Evolutionary conservation across 345 rosid genomes (phyloP).

Genomic region (Capsella bursapastoris): DNA sequence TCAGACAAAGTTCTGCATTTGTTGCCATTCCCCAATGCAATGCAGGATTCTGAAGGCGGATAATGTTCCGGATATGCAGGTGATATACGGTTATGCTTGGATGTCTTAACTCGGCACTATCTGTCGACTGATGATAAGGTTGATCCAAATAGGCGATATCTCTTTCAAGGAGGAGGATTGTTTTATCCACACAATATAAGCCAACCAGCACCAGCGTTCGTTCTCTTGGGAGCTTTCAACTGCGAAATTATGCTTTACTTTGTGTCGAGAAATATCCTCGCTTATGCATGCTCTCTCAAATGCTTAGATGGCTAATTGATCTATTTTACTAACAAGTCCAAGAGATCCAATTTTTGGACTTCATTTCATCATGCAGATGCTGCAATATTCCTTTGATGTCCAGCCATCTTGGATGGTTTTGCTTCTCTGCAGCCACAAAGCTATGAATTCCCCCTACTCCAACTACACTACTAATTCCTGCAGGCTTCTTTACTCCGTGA

Average conservation of each 20-base stretch:
- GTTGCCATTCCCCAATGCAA: too few relatives aligned
- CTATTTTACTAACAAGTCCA: conserved; percentile 18
- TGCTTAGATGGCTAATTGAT: conserved; percentile 8
- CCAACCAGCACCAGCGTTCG: not conserved
- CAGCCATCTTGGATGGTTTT: conserved; percentile 51
- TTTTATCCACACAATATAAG: not conserved
- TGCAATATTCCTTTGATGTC: conserved; percentile 44
- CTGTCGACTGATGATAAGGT: not conserved
- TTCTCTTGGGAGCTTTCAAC: not conserved
- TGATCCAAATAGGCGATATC: not conserved
- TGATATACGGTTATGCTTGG: too few relatives aligned
- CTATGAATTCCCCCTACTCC: conserved; percentile 51
- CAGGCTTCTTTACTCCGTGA: conserved; percentile 55
- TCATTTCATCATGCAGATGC: conserved; percentile 46
- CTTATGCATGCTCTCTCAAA: not conserved
- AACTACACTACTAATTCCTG: conserved; percentile 54
- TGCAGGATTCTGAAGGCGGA: too few relatives aligned
- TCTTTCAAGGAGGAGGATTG: not conserved
- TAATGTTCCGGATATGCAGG: too few relatives aligned
- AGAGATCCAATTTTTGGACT: conserved; percentile 31
- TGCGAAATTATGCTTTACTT: not conserved
- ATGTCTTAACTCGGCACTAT: not conserved
- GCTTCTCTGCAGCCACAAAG: conserved; percentile 57
- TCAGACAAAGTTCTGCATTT: too few relatives aligned
- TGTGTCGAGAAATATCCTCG: not conserved